Conservation (phyloP, 106 monocot genomes). For the Platanthera guangdongensis region DNA sequence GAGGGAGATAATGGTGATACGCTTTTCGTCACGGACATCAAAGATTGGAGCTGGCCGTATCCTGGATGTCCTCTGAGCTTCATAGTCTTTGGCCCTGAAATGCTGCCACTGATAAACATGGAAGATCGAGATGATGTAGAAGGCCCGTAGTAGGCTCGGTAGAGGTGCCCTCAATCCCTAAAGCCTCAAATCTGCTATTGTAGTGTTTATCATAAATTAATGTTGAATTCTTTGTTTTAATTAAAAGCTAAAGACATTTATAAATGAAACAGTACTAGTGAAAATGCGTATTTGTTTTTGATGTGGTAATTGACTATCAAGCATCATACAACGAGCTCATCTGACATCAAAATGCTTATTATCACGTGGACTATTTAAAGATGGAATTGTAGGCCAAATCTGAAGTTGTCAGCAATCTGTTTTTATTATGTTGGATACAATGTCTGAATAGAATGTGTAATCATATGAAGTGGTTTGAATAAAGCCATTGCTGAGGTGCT, state of each 20-base stretch:
- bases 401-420: neutral
- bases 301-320: neutral
- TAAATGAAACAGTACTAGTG: neutral
- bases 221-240: neutral
- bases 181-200: neutral
- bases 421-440: neutral
- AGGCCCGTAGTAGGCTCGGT: too few relatives aligned
- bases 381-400: neutral
- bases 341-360: neutral
- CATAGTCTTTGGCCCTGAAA: too few relatives aligned
- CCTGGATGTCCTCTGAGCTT: too few relatives aligned
- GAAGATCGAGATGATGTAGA: too few relatives aligned
- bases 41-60: too few relatives aligned
- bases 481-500: neutral
- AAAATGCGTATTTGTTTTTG: neutral
- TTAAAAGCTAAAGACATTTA: neutral
- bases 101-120: too few relatives aligned
- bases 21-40: too few relatives aligned
- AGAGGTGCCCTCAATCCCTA: too few relatives aligned
- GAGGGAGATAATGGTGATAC: too few relatives aligned
- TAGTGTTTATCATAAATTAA: neutral
- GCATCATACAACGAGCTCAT: neutral
- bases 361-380: neutral
- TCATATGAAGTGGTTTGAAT: neutral
- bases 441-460: neutral